These are phyloP conservation scores for Candida coquimbonensis DNA, from an alignment of 805 yeast species.

Conservation along the genomic window DNA sequence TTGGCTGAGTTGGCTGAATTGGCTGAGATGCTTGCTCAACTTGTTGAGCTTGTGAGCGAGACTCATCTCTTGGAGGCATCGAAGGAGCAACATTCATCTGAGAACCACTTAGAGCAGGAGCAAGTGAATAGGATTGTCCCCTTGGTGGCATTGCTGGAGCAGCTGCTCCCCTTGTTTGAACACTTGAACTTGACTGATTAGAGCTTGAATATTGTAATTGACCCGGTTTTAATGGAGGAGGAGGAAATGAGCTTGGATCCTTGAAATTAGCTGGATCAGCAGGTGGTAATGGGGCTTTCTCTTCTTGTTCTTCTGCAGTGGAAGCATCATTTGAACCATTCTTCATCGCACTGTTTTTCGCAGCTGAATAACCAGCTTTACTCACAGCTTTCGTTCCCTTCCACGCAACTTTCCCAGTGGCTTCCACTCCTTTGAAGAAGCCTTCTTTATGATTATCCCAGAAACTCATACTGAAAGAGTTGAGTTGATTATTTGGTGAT, in stretches of 20 bases:
- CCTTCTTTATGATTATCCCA: slow-evolving; percentile 38
- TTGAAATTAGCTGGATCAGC: not conserved
- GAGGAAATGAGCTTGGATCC: slow-evolving; percentile 25
- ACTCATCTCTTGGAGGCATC: not conserved
- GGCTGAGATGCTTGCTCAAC: slow-evolving; percentile 1
- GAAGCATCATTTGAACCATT: not conserved
- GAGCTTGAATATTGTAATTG: slow-evolving; percentile 24
- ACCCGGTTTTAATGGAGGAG: slow-evolving; percentile 34
- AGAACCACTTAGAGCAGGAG: not conserved
- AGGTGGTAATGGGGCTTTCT: slow-evolving; percentile 1
- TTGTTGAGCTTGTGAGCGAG: slow-evolving; percentile 1
- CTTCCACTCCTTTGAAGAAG: slow-evolving; percentile 28
- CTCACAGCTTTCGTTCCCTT: slow-evolving; percentile 34
- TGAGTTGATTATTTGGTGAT: not conserved
- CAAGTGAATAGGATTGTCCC: no score
- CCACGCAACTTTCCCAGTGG: slow-evolving; percentile 31
- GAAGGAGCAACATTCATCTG: not conserved
- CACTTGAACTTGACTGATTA: slow-evolving; percentile 6
- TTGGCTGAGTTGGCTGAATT: slow-evolving; percentile 3
- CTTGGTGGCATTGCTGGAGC: not conserved
- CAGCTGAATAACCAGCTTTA: slow-evolving; percentile 34
- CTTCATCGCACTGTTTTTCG: slow-evolving; percentile 24
- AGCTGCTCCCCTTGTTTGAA: slow-evolving; percentile 7
- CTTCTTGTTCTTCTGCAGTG: not conserved
- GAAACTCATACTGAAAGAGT: slow-evolving; percentile 19